Evolutionary conservation across 345 rosid genomes (phyloP).

Genomic region (Gynandropsis gynandra): DNA sequence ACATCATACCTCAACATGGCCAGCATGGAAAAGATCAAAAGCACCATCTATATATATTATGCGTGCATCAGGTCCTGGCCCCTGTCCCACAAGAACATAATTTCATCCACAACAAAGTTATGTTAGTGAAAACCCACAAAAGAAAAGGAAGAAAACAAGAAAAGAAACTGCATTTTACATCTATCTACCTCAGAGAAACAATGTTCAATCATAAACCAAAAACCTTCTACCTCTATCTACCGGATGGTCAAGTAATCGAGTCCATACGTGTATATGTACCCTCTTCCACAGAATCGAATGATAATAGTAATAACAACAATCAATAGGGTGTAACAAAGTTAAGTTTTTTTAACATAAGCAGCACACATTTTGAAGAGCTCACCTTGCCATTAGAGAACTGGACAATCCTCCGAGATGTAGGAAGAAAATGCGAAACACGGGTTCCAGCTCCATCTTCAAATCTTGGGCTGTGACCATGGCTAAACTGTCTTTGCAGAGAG

Average conservation of each 20-base stretch:
- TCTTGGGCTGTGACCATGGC: slow-evolving; percentile 31
- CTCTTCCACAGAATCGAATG: slow-evolving; percentile 3
- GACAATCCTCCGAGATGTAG: slow-evolving; percentile 88
- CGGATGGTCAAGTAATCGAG: background rate
- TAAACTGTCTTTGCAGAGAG: slow-evolving; percentile 32
- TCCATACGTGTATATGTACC: background rate
- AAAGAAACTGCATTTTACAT: slow-evolving; percentile 1
- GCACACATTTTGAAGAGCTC: slow-evolving; percentile 14
- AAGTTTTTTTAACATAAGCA: background rate
- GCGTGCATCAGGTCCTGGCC: slow-evolving; percentile 80
- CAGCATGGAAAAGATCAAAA: slow-evolving; percentile 97
- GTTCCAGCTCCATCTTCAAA: slow-evolving; percentile 31
- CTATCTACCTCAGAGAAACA: slow-evolving; percentile 7
- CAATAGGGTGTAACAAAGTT: background rate
- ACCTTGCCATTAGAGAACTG: slow-evolving; percentile 98
- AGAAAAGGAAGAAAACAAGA: background rate
- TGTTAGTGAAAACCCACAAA: background rate
- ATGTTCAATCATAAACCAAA: background rate
- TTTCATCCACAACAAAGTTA: slow-evolving; percentile 4
- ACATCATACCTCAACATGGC: slow-evolving; percentile 83
- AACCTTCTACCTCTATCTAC: slow-evolving; percentile 6
- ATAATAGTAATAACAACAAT: background rate
- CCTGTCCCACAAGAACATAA: slow-evolving; percentile 36
- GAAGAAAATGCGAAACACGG: slow-evolving; percentile 70
- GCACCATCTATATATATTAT: slow-evolving; percentile 91